These are phyloP conservation scores for Agaricus bisporus DNA, from an alignment of 768 basidiomycete species.

Conservation along the genomic window DNA sequence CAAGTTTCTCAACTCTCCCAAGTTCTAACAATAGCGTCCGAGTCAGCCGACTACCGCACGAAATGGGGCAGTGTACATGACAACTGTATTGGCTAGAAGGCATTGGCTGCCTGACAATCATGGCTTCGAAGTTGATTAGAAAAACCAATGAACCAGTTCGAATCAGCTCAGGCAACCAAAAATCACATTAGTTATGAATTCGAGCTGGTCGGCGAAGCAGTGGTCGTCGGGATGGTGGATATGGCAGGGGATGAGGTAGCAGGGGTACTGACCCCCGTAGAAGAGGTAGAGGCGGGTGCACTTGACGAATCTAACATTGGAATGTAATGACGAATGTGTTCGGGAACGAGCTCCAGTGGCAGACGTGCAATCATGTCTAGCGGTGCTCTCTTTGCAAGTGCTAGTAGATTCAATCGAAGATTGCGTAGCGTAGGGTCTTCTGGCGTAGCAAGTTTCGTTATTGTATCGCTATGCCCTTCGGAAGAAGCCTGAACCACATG, in stretches of 20 bases:
- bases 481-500: too few species aligned
- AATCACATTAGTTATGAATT: neutral
- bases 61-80: neutral
- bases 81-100: neutral
- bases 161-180: neutral
- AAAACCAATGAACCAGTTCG: neutral
- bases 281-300: neutral
- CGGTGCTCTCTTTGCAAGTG: conserved; percentile 73
- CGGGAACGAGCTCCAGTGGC: conserved; percentile 60
- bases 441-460: neutral
- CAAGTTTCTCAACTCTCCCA: neutral
- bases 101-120: neutral
- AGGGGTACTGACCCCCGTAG: neutral
- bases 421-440: conserved; percentile 52
- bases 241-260: neutral
- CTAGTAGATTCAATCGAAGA: conserved; percentile 68
- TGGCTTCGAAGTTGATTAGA: neutral
- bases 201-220: neutral
- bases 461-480: neutral
- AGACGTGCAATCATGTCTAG: conserved; percentile 62
- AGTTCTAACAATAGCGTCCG: neutral
- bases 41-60: neutral
- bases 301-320: conserved; percentile 38
- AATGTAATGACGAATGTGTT: conserved; percentile 56
- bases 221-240: neutral